Evolutionary conservation across 169 alveolate genomes (phyloP).

Genomic region (Theileria sp.): DNA sequence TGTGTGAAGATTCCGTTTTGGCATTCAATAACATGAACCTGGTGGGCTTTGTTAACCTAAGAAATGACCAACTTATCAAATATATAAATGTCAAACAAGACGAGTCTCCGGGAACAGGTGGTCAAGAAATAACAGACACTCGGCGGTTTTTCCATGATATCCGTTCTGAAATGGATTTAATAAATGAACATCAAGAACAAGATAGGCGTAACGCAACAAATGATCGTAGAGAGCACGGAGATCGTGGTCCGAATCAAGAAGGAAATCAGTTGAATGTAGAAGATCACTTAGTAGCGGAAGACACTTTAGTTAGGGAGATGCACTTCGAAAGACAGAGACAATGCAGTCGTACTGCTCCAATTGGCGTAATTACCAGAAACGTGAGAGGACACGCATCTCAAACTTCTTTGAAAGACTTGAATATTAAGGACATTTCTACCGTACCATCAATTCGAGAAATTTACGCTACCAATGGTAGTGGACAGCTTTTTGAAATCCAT

Average conservation of each 20-base stretch:
- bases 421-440: conserved; percentile 50
- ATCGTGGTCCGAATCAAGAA: neutral
- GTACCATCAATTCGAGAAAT: conserved; percentile 32
- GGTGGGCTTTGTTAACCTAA: conserved; percentile 34
- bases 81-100: neutral
- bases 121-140: neutral
- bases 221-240: neutral
- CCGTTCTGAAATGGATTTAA: neutral
- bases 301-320: neutral
- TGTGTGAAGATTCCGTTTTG: conserved; percentile 12
- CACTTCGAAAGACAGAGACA: neutral
- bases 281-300: neutral
- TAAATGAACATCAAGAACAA: neutral
- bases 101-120: neutral
- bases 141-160: neutral
- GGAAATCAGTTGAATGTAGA: neutral
- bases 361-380: neutral
- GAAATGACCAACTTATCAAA: neutral
- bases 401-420: neutral
- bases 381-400: conserved; percentile 15
- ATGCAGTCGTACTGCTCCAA: neutral
- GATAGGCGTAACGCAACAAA: neutral
- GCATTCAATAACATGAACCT: conserved; percentile 30
- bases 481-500: conserved; percentile 53
- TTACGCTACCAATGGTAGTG: conserved; percentile 40